Evolutionary conservation across 495 filamentous ascomycete species (phyloP), one percentile per base, ranked within the genome.

Genomic region (Penicillium lagena): DNA sequence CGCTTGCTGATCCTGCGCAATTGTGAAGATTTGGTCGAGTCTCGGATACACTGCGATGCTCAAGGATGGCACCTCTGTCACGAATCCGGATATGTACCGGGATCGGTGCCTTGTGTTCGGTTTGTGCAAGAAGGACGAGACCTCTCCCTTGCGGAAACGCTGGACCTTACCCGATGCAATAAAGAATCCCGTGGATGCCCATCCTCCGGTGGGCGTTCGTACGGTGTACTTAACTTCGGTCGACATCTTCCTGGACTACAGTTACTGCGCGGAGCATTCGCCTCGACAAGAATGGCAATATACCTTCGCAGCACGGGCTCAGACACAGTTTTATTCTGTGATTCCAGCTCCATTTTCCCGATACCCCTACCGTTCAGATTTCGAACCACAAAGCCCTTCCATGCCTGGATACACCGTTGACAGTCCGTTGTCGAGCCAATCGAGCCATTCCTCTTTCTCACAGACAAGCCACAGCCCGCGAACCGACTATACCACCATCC

Each of bases 11-110:
- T 3, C 22, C 41, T 39, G 37, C 0, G 36, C 4, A 10, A 13
- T 11, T 12, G n/a, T 9, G 29, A 34, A 72, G 68, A 40, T 67
- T 12, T 72, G 66, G 66, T 37, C 51, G 2, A 59, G 66, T 3
- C 46, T 70, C 29, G 64, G 58, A 11, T 64, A 67, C 9, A 37
- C 38, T 11, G 49, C 55, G n/a, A 36, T 46, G 7, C 52, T 55
- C 39, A 63, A 58, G 41, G 53, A 46, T 31, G 49, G 36, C 32
- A 47, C 50, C 3, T 30, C 45, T 15, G 30, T 10, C 8, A 9
- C 9, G 0, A 31, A 49, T 8, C 28, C 37, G 1, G 30, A 40
- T 17, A 12, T 6, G 8, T 28, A 41, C 29, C 43, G 32, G 9
- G n/a, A 11, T 27, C 44, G 56, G 10, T 40, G 40, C 6, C 38